Conservation (phyloP, 768 basidiomycete genomes). For the Heimioporus sp. region DNA sequence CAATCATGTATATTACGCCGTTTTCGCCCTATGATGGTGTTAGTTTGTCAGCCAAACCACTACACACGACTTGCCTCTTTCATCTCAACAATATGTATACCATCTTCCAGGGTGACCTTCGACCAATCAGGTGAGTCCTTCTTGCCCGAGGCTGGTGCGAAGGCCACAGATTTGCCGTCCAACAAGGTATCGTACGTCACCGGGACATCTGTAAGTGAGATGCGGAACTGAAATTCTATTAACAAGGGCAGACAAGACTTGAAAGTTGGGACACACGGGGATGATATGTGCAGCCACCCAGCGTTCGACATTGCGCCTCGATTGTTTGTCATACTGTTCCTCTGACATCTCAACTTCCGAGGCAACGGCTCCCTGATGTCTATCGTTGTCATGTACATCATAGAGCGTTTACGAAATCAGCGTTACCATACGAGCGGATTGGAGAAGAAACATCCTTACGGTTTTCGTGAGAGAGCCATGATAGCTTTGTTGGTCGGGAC, state of each 20-base stretch:
- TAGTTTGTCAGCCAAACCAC: not conserved
- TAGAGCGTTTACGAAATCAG: not conserved
- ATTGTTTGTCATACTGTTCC: constrained; percentile 57
- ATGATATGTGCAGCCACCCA: constrained; percentile 87
- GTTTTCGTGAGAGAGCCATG: constrained; percentile 76
- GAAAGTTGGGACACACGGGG: constrained; percentile 49
- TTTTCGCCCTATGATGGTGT: constrained; percentile 36
- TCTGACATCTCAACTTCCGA: constrained; percentile 60
- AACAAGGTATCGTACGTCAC: constrained; percentile 57
- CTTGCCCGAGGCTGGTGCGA: constrained; percentile 37
- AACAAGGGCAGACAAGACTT: not conserved
- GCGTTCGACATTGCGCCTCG: constrained; percentile 65
- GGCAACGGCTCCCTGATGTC: constrained; percentile 57
- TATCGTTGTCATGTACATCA: constrained; percentile 24
- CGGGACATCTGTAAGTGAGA: constrained; percentile 39
- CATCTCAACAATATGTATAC: constrained; percentile 53
- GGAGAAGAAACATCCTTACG: constrained; percentile 48
- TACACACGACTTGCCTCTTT: constrained; percentile 50
- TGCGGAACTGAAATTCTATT: constrained; percentile 36
- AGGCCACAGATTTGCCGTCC: constrained; percentile 54
- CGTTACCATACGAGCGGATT: not conserved
- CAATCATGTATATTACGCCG: constrained; percentile 43
- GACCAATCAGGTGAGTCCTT: constrained; percentile 53
- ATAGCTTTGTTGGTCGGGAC: constrained; percentile 89
- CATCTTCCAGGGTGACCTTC: constrained; percentile 54